A percentile compares a stretch with the other conserved stretches of the same genome.
Evolutionary conservation across 345 rosid species (phyloP).

Genomic region (Adansonia digitata): DNA sequence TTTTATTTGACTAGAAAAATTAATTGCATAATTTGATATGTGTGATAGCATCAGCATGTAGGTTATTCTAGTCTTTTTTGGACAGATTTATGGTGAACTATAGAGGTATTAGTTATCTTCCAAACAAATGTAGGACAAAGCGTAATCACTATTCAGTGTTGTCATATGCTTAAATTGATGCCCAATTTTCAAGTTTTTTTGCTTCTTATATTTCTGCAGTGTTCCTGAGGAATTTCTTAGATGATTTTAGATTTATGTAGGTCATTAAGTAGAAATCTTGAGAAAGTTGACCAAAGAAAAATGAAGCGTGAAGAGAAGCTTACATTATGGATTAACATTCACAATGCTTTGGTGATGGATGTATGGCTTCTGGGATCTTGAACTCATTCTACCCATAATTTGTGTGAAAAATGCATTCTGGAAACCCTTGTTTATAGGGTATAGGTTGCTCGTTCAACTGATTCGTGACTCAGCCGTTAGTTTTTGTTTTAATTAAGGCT

Average conservation of each 20-base stretch:
- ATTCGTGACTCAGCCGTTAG: background rate
- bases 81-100: background rate
- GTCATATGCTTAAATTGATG: background rate
- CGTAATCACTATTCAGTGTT: background rate
- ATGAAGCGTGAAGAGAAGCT: conserved; percentile 50
- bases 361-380: conserved; percentile 31
- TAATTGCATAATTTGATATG: background rate
- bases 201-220: background rate
- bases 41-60: background rate
- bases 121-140: background rate
- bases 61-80: background rate
- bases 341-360: conserved; percentile 87
- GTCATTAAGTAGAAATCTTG: conserved; percentile 66
- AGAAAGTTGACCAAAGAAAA: conserved; percentile 64
- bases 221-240: conserved; percentile 2
- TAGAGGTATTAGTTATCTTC: too few species aligned
- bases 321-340: conserved; percentile 36
- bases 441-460: background rate
- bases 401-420: background rate
- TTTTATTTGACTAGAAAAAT: background rate
- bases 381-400: background rate
- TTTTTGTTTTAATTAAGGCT: background rate
- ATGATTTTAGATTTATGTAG: conserved; percentile 31
- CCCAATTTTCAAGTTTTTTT: background rate
- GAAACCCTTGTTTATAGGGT: background rate